Percentiles rank a stretch among this genome's conserved stretches.
phyloP scores from a whole-genome alignment of 2,329 filamentous ascomycete species.

The Penicillium sp. region DNA sequence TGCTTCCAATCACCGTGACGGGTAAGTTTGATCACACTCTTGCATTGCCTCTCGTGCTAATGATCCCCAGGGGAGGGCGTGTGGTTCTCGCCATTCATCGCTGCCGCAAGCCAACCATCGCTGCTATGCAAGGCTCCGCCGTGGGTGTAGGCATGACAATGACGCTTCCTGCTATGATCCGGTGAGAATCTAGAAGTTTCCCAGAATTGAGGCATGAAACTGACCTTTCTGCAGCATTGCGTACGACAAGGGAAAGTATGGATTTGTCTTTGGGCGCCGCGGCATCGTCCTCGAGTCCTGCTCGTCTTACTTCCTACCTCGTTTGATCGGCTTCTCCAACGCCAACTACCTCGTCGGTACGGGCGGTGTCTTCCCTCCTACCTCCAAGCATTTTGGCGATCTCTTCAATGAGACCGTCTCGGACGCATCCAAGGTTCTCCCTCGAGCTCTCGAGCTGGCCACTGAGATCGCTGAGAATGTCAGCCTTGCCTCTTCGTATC shows the following conservation, averaged over 20 bases:
- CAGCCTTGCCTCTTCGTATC: constrained; percentile 64
- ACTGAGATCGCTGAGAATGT: constrained; percentile 69
- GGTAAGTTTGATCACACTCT: constrained; percentile 39
- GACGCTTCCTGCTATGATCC: constrained; percentile 61
- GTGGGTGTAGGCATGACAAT: constrained; percentile 64
- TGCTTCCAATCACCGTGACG: constrained; percentile 57
- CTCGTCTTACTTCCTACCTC: constrained; percentile 72
- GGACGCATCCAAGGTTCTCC: constrained; percentile 63
- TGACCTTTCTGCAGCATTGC: constrained; percentile 48
- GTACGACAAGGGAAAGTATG: constrained; percentile 66
- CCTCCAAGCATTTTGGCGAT: constrained; percentile 54
- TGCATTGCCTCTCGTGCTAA: constrained; percentile 25
- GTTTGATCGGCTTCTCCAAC: constrained; percentile 61
- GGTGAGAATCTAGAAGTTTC: constrained; percentile 22
- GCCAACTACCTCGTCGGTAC: constrained; percentile 59
- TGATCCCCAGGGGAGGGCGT: constrained; percentile 31
- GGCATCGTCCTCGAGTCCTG: constrained; percentile 75
- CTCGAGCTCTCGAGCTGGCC: constrained; percentile 68
- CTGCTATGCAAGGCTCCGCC: constrained; percentile 59
- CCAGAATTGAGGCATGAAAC: neutral
- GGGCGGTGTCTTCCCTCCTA: constrained; percentile 59
- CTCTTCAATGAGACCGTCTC: constrained; percentile 70
- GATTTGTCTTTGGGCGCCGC: constrained; percentile 73
- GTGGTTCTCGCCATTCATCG: constrained; percentile 57
- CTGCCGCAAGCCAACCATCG: constrained; percentile 62